Percentiles rank a stretch among this genome's conserved stretches.
These are phyloP conservation scores for Aspergillus arachidicola DNA, from an alignment of 2,329 filamentous ascomycete genomes.

Conservation along the genomic window DNA sequence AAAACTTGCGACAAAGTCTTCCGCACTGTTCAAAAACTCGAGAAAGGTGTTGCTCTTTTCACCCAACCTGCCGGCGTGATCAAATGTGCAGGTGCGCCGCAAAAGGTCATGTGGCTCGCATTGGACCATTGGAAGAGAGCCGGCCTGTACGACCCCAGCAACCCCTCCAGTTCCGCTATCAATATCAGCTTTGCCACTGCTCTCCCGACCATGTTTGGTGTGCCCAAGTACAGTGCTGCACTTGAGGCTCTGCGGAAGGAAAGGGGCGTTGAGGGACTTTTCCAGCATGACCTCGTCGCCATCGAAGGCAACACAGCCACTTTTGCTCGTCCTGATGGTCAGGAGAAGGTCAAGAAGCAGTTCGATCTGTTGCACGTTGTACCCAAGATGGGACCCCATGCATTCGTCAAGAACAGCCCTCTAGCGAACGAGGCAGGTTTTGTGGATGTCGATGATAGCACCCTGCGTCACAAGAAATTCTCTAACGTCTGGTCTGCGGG, in stretches of 20 bases:
- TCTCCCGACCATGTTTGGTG: slow-evolving; percentile 61
- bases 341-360: slow-evolving; percentile 47
- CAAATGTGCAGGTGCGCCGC: slow-evolving; percentile 65
- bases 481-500: slow-evolving; percentile 62
- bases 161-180: slow-evolving; percentile 47
- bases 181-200: slow-evolving; percentile 60
- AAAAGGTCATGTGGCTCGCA: slow-evolving; percentile 66
- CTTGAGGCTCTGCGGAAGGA: slow-evolving; percentile 58
- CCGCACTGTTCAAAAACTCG: slow-evolving; percentile 50
- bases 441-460: slow-evolving; percentile 60
- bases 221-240: slow-evolving; percentile 60
- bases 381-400: slow-evolving; percentile 62
- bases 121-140: slow-evolving; percentile 60
- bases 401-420: slow-evolving; percentile 56
- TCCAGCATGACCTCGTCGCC: slow-evolving; percentile 59
- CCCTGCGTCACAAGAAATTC: slow-evolving; percentile 57
- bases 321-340: slow-evolving; percentile 51
- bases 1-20: slow-evolving; percentile 59
- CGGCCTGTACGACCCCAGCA: slow-evolving; percentile 52
- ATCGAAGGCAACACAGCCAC: slow-evolving; percentile 57
- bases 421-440: slow-evolving; percentile 60
- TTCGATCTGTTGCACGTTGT: slow-evolving; percentile 62
- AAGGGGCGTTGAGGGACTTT: slow-evolving; percentile 60
- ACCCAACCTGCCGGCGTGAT: slow-evolving; percentile 61
- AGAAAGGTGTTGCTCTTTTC: slow-evolving; percentile 59